phyloP scores from a whole-genome alignment of 2,329 filamentous ascomycete genomes.

The Scleromitrula shiraiana region DNA sequence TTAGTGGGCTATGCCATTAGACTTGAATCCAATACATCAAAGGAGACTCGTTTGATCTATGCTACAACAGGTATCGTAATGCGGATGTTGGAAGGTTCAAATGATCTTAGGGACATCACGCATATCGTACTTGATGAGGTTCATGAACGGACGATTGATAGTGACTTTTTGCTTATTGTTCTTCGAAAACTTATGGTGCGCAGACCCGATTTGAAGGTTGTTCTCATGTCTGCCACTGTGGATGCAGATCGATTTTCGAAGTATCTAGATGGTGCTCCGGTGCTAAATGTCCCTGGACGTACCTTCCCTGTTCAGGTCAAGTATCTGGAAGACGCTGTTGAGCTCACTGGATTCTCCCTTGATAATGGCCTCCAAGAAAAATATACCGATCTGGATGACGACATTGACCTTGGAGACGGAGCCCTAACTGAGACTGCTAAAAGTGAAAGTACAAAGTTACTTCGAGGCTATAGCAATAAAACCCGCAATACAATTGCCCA shows the following conservation, averaged over 20 bases:
- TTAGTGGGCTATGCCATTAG: conserved; percentile 92
- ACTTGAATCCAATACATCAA: conserved; percentile 77
- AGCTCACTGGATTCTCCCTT: conserved; percentile 67
- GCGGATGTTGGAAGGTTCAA: conserved; percentile 87
- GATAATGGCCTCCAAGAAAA: conserved; percentile 40
- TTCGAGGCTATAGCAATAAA: conserved; percentile 65
- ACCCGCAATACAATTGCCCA: conserved; percentile 68
- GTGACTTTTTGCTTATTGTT: conserved; percentile 90
- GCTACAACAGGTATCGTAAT: conserved; percentile 92
- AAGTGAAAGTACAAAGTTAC: conserved; percentile 52
- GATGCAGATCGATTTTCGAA: conserved; percentile 85
- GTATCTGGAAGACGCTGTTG: conserved; percentile 88
- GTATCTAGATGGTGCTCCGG: conserved; percentile 77
- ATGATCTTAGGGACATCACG: conserved; percentile 80
- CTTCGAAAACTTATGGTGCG: conserved; percentile 71
- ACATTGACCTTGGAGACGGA: conserved; percentile 41
- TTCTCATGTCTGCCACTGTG: conserved; percentile 96
- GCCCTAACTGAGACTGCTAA: conserved; percentile 37
- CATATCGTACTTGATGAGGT: conserved; percentile 97
- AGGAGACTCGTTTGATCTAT: conserved; percentile 78
- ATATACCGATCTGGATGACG: conserved; percentile 56
- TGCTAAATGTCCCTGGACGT: conserved; percentile 83
- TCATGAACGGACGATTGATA: conserved; percentile 92
- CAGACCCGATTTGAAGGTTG: conserved; percentile 76
- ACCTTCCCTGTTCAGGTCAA: conserved; percentile 87